These are phyloP conservation scores for Austroboletus novae-zelandiae DNA, from an alignment of 1,284 basidiomycete genomes.

Conservation along the genomic window DNA sequence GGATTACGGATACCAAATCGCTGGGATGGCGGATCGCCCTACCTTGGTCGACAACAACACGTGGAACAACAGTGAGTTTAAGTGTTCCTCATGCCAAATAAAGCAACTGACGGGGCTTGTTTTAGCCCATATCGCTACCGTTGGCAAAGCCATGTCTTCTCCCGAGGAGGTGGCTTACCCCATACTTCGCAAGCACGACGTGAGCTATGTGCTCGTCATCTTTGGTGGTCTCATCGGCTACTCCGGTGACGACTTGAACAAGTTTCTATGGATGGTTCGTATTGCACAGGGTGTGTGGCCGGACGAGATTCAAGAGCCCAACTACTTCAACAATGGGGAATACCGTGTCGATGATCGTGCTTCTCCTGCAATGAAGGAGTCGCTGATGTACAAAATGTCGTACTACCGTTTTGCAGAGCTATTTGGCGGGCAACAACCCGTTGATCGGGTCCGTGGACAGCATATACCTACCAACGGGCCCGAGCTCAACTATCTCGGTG, in stretches of 20 bases:
- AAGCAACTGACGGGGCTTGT: conserved; percentile 8
- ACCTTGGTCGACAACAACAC: conserved; percentile 99
- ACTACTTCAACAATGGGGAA: conserved; percentile 95
- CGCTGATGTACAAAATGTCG: conserved; percentile 98
- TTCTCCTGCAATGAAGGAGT: conserved; percentile 89
- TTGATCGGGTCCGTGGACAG: conserved; percentile 85
- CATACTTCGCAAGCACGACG: conserved; percentile 95
- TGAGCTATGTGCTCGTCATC: conserved; percentile 97
- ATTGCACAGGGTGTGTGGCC: conserved; percentile 99
- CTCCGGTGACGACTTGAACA: conserved; percentile 99
- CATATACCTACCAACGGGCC: conserved; percentile 74
- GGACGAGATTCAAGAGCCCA: conserved; percentile 92
- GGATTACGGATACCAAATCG: conserved; percentile 99
- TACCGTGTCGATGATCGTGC: conserved; percentile 92
- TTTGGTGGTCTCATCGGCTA: conserved; percentile 97
- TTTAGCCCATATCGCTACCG: conserved; percentile 90
- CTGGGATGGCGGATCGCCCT: conserved; percentile 97
- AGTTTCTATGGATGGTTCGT: conserved; percentile 98
- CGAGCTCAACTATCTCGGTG: conserved; percentile 83
- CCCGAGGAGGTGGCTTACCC: conserved; percentile 95
- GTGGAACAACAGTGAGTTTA: conserved; percentile 94
- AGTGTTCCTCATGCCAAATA: background rate
- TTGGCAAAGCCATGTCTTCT: conserved; percentile 96
- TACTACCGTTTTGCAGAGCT: conserved; percentile 93
- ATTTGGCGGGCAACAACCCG: conserved; percentile 71